Conservation (phyloP, 176 grass and related monocot species). For the Paspalum notatum region DNA sequence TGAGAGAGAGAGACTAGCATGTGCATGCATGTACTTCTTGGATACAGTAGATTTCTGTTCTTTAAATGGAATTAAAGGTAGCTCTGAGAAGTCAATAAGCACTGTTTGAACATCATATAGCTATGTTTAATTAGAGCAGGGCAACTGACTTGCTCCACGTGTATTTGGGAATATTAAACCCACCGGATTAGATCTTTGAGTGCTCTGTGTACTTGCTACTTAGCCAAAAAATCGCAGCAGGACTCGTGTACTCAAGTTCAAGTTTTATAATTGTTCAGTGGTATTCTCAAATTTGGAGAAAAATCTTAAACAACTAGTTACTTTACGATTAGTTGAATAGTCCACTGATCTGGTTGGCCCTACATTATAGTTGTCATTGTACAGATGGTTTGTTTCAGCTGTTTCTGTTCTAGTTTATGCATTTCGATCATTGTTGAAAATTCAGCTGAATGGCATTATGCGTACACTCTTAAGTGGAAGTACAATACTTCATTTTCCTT, state of each 20-base stretch:
- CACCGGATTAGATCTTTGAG: not conserved
- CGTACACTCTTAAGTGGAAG: slow-evolving; percentile 37
- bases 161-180: slow-evolving; percentile 9
- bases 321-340: not conserved
- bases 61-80: not conserved
- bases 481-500: slow-evolving; percentile 25
- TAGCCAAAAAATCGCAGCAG: not conserved
- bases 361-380: not conserved
- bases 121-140: not conserved
- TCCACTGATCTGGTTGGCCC: not conserved
- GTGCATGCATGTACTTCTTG: not conserved
- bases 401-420: not conserved
- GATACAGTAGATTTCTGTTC: not conserved
- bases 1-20: not conserved
- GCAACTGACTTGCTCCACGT: not conserved
- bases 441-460: slow-evolving; percentile 6
- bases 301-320: not conserved
- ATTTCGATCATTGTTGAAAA: not conserved
- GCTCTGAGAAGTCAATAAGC: not conserved
- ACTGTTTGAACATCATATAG: not conserved
- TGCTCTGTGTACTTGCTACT: not conserved
- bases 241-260: not conserved
- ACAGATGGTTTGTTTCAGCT: not conserved
- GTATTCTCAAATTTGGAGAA: not conserved
- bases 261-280: not conserved